Base-by-base conservation (phyloP, 768 basidiomycete species). In the Cubamyces lactineus region DNA sequence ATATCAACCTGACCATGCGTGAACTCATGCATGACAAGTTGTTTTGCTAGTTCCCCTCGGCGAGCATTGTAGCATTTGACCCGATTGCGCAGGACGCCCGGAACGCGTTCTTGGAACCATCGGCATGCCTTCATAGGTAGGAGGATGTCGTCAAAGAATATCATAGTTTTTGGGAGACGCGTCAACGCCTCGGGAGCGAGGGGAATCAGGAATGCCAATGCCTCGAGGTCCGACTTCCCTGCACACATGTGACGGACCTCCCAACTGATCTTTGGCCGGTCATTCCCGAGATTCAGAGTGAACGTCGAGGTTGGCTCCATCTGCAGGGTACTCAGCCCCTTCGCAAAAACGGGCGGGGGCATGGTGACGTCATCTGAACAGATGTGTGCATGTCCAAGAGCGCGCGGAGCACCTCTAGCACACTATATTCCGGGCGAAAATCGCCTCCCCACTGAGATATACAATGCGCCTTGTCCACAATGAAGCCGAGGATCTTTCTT, bases 391-490 rank as follows among this genome's bases (percentile, higher is more conserved):
- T 1, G 2, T 40, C 5, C 5, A 54, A 11, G 23, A 54, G 23
- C 1, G 53, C 41, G 1, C 53, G 40, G 23, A 54, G 15, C 1
- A 5, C 13, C 4, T 24, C 41, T 6, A 54, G 24, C 1, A 16
- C 13, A 4, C 41, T 17, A 28, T 54, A 54, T 15, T 54, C 53
- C 2, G 53, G 53, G 16, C 53, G 53, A 13, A 54, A 54, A 13
- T 43, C 53, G 5, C 41, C 41, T 43, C 53, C 53, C 53, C 41
- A 54, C 23, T 54, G 53, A 1, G 53, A 26, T 11, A 54, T 54
- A 30, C 53, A 54, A 42, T 54, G 53, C 1, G 53, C 53, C 16
- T 54, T 42, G 17, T 54, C 53, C 5, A 54, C 26, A 15, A 54
- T 54, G 15, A 54, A n/a, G 5, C 23, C 53, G 12, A 49, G 6